Evolutionary conservation across 2,329 filamentous ascomycete genomes (phyloP).

Genomic region (Penicillium hesseltinei): DNA sequence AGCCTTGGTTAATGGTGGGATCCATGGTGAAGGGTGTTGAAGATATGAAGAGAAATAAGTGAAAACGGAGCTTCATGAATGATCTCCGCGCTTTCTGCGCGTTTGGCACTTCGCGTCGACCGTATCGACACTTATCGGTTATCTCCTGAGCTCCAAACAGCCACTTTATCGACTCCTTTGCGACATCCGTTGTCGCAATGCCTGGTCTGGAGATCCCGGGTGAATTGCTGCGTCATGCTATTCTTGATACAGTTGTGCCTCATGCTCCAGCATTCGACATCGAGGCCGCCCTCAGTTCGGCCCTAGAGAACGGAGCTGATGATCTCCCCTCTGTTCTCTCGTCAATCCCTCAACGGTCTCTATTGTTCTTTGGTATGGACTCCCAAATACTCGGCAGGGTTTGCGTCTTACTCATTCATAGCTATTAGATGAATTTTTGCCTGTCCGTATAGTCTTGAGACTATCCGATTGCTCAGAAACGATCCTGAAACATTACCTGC

Average conservation of each 20-base stretch:
- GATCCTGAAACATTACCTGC: conserved; percentile 49
- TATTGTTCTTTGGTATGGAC: conserved; percentile 52
- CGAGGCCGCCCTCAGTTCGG: conserved; percentile 43
- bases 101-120: conserved; percentile 23
- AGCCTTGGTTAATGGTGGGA: conserved; percentile 54
- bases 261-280: conserved; percentile 41
- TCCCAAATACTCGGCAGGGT: conserved; percentile 5
- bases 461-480: conserved; percentile 51
- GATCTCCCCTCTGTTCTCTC: conserved; percentile 47
- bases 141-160: conserved; percentile 16
- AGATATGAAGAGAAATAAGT: not conserved
- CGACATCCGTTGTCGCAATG: conserved; percentile 31
- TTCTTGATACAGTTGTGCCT: conserved; percentile 47
- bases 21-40: conserved; percentile 29
- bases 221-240: conserved; percentile 43
- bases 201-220: conserved; percentile 37
- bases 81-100: conserved; percentile 27
- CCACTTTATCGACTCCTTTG: conserved; percentile 22
- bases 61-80: conserved; percentile 25
- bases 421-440: conserved; percentile 55
- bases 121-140: conserved; percentile 15
- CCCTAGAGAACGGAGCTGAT: conserved; percentile 47
- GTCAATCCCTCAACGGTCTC: conserved; percentile 50
- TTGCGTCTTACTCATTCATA: conserved; percentile 50
- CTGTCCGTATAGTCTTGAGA: conserved; percentile 52